Base-by-base conservation (phyloP, 2,329 filamentous ascomycete species). In the Podosphaera aphanis region DNA sequence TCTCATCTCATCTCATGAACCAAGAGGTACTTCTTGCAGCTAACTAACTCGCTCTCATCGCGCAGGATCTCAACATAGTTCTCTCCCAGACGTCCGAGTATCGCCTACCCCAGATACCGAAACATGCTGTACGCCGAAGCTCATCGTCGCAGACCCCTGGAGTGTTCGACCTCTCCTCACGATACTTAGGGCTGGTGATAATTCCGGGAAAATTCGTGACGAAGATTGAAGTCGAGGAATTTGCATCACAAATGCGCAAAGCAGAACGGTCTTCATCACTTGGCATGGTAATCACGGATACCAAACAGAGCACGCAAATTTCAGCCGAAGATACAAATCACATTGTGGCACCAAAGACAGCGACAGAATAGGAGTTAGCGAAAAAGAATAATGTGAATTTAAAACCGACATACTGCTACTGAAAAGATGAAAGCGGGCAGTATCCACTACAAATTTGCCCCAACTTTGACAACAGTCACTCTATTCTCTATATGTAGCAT, bases 51-150 rank as follows among this genome's bases (percentile, higher is more conserved):
- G 4, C 10, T 16, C 42, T 13, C 2, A 21, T 18, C 25, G 41
- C 5, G 29, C 53, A 93, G 85, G 82, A 93, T 50, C 74, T 73
- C 55, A 94, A 98, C 57, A 71, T 95, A 52, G 83, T 98, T 45
- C 74, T 98, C 45, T 71, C 79, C 31, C 71, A 81, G 52, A 83
- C 88, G 0, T 81, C 90, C 62, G 90, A 98, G 62, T 95, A 94
- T 62, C 81, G 88, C 2, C 71, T 75, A 48, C 85, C 85, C 1
- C 71, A 74, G 46, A 54, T 63, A 2, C 60, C 62, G 8, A 63
- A 64, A 46, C 59, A 62, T 15, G 23, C 37, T 19, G 13, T 39
- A 5, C 16, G 29, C 61, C 67, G 19, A 66, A 54, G 50, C 37
- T 29, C 63, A 55, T 13, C 20, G 15, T 13, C 11, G 13, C 5